Percentiles rank a stretch among this genome's conserved stretches.
Conservation (phyloP, 306 rosid species). For the Sicyos edulis region DNA sequence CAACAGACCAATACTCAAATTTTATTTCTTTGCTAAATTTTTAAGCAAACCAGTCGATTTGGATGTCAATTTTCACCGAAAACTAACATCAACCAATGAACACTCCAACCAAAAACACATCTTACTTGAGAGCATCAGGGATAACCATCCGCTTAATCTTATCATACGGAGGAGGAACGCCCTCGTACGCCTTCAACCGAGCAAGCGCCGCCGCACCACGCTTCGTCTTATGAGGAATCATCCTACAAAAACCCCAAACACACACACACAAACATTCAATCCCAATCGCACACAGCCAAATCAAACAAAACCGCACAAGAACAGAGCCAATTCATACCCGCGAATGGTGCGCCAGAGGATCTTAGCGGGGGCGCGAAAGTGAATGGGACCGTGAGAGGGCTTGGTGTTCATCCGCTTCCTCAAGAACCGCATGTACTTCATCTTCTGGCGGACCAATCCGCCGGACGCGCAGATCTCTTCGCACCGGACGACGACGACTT, state of each 20-base stretch:
- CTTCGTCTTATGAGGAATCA: conserved; percentile 60
- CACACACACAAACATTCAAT: neutral
- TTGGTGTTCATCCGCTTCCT: conserved; percentile 78
- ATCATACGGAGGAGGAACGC: conserved; percentile 54
- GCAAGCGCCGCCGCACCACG: conserved; percentile 62
- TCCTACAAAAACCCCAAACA: conserved; percentile 24
- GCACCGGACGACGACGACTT: conserved; percentile 52
- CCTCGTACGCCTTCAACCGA: conserved; percentile 54
- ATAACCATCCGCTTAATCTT: conserved; percentile 53
- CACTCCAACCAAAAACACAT: neutral
- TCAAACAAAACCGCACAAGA: neutral
- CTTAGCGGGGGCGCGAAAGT: conserved; percentile 65
- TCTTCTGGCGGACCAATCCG: conserved; percentile 60
- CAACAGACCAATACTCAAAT: too few species aligned
- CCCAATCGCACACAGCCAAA: neutral
- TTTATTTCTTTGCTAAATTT: too few species aligned
- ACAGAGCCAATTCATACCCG: conserved; percentile 32
- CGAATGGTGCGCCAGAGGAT: conserved; percentile 80
- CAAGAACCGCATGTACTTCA: conserved; percentile 67
- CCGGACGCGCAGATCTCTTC: conserved; percentile 72
- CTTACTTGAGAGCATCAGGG: conserved; percentile 60
- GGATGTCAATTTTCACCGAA: too few species aligned
- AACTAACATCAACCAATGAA: too few species aligned
- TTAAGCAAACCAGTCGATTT: too few species aligned
- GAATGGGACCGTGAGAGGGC: conserved; percentile 77